Percentiles rank a stretch among this genome's conserved stretches.
These are phyloP conservation scores for Beauveria rudraprayagi DNA, from an alignment of 2,329 filamentous ascomycete species.

Conservation along the genomic window DNA sequence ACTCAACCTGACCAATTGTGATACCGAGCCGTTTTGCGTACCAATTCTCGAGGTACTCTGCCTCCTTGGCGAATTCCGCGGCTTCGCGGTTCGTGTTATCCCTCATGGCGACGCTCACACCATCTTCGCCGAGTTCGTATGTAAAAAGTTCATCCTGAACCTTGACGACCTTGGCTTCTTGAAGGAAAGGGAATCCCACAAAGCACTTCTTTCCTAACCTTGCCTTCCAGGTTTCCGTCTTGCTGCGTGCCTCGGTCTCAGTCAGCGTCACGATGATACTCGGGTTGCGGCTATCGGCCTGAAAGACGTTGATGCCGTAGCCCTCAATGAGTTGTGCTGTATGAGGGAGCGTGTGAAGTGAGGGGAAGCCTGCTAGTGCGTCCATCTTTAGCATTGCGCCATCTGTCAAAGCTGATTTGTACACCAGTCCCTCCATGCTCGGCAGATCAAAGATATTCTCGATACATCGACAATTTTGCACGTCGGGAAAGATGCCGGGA, in stretches of 20 bases:
- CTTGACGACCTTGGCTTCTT: conserved; percentile 82
- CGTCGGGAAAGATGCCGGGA: conserved; percentile 81
- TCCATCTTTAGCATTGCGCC: conserved; percentile 74
- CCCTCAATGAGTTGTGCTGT: conserved; percentile 61
- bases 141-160: conserved; percentile 92
- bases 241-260: conserved; percentile 63
- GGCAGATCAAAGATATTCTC: conserved; percentile 96
- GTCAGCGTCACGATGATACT: conserved; percentile 87
- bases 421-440: conserved; percentile 80
- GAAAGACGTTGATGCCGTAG: conserved; percentile 90
- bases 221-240: conserved; percentile 61
- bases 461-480: conserved; percentile 79
- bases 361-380: conserved; percentile 91
- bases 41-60: conserved; percentile 71
- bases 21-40: conserved; percentile 91
- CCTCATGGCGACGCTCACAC: conserved; percentile 54
- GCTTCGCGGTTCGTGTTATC: conserved; percentile 72
- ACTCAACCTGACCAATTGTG: conserved; percentile 78
- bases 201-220: conserved; percentile 82
- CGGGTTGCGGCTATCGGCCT: conserved; percentile 90
- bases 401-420: conserved; percentile 73
- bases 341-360: conserved; percentile 76
- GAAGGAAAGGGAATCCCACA: conserved; percentile 90
- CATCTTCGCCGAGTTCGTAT: conserved; percentile 63
- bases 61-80: conserved; percentile 75